Evolutionary conservation across 1,284 basidiomycete species (phyloP).

Genomic region (Ganoderma lucidum): DNA sequence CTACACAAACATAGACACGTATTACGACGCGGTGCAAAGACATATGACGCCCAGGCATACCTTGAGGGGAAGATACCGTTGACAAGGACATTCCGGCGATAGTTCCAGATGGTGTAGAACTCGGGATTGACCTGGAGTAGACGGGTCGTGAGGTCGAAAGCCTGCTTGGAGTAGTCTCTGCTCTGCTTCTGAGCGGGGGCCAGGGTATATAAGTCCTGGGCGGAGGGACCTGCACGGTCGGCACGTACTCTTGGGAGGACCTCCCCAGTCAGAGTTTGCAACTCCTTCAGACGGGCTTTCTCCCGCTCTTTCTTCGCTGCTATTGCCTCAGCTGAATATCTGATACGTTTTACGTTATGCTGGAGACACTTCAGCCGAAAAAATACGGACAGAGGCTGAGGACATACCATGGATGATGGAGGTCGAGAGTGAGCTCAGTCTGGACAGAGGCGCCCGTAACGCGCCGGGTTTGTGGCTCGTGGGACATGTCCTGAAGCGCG

Average conservation of each 20-base stretch:
- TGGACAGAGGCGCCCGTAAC: slow-evolving; percentile 14
- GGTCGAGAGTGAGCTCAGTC: slow-evolving; percentile 17
- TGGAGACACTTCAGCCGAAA: slow-evolving; percentile 36
- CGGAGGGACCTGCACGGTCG: slow-evolving; percentile 18
- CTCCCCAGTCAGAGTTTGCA: slow-evolving; percentile 70
- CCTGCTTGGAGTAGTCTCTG: slow-evolving; percentile 70
- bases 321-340: slow-evolving; percentile 66
- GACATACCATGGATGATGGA: slow-evolving; percentile 21
- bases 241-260: slow-evolving; percentile 70
- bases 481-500: slow-evolving; percentile 1
- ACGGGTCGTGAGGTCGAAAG: slow-evolving; percentile 77
- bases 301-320: slow-evolving; percentile 77
- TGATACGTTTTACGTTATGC: slow-evolving; percentile 84
- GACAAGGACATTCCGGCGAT: slow-evolving; percentile 80
- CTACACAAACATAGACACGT: slow-evolving; percentile 47
- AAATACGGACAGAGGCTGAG: neutral
- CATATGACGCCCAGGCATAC: slow-evolving; percentile 48
- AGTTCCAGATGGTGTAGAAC: slow-evolving; percentile 95
- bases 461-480: slow-evolving; percentile 29
- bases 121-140: slow-evolving; percentile 88
- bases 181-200: slow-evolving; percentile 64
- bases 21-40: neutral
- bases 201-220: slow-evolving; percentile 20
- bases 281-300: slow-evolving; percentile 77
- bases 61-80: slow-evolving; percentile 75